Percentiles rank a stretch among this genome's conserved stretches.
Conservation (phyloP, 2,329 filamentous ascomycete genomes). For the Sarocladium kiliense region DNA sequence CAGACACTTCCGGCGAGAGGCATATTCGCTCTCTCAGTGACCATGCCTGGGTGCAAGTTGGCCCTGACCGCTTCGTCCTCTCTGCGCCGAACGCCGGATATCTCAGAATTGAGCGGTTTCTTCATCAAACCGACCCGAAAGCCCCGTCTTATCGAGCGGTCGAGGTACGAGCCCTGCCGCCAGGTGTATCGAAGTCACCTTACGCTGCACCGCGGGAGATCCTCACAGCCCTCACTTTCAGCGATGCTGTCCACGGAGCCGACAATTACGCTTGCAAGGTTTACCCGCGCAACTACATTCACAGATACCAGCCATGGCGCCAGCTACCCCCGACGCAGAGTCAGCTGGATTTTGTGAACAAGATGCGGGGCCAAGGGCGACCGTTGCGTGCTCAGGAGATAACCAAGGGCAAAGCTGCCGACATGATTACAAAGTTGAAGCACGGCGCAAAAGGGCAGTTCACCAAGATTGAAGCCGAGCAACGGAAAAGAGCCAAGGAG, state of each 20-base stretch:
- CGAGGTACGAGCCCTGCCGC: constrained; percentile 43
- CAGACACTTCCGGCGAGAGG: constrained; percentile 71
- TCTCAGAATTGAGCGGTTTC: constrained; percentile 44
- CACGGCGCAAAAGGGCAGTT: constrained; percentile 71
- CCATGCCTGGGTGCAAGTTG: constrained; percentile 78
- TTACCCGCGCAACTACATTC: constrained; percentile 65
- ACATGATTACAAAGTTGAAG: constrained; percentile 90
- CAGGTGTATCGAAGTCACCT: constrained; percentile 44
- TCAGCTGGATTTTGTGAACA: constrained; percentile 68
- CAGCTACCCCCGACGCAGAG: constrained; percentile 55
- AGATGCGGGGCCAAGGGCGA: constrained; percentile 47
- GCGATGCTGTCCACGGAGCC: constrained; percentile 74
- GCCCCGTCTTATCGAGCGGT: constrained; percentile 34
- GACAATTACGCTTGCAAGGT: constrained; percentile 70
- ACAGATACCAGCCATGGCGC: constrained; percentile 65
- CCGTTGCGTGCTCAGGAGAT: constrained; percentile 51
- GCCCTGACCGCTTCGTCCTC: constrained; percentile 66
- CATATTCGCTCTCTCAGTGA: constrained; percentile 73
- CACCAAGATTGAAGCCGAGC: constrained; percentile 44
- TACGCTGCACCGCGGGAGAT: constrained; percentile 67
- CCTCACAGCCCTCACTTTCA: constrained; percentile 59
- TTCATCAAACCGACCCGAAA: constrained; percentile 15
- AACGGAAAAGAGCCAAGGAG: constrained; percentile 40
- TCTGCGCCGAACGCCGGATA: constrained; percentile 59
- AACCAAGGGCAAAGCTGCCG: constrained; percentile 74